phyloP scores from a whole-genome alignment of 176 grass and related monocot species.

The Poa pratensis region DNA sequence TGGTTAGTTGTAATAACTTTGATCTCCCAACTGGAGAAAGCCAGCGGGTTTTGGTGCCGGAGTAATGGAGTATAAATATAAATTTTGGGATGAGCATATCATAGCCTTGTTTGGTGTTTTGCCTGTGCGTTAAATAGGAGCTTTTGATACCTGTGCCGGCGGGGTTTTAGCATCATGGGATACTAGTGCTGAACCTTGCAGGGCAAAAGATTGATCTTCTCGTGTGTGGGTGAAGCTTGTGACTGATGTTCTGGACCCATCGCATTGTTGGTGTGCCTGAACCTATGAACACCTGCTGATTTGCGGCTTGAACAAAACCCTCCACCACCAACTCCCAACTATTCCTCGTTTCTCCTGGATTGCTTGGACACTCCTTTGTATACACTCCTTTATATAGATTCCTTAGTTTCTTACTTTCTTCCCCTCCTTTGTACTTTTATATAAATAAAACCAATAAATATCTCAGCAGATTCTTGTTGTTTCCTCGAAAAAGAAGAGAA shows the following conservation, averaged over 20 bases:
- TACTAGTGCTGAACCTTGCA: background rate
- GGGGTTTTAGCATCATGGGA: background rate
- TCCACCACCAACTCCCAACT: conserved; percentile 13
- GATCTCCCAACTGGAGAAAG: conserved; percentile 7
- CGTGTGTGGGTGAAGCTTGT: background rate
- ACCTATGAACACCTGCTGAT: background rate
- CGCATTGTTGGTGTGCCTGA: background rate
- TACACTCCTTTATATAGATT: no score
- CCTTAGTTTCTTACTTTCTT: no score
- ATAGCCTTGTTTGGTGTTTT: background rate
- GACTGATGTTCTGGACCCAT: background rate
- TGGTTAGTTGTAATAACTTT: conserved; percentile 33
- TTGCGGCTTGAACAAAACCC: background rate
- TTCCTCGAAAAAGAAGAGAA: no score
- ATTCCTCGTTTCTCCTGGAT: conserved; percentile 38
- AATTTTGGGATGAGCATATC: conserved; percentile 45
- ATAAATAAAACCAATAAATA: no score
- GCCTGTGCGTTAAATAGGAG: background rate
- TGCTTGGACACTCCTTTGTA: no score
- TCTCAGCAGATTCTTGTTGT: no score
- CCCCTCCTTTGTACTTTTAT: no score
- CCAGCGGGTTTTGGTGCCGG: background rate
- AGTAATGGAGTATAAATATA: conserved; percentile 24
- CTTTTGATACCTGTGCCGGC: background rate
- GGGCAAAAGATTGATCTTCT: background rate